Conservation (phyloP, 2,329 filamentous ascomycete genomes). For the Chaetomium globosum region DNA sequence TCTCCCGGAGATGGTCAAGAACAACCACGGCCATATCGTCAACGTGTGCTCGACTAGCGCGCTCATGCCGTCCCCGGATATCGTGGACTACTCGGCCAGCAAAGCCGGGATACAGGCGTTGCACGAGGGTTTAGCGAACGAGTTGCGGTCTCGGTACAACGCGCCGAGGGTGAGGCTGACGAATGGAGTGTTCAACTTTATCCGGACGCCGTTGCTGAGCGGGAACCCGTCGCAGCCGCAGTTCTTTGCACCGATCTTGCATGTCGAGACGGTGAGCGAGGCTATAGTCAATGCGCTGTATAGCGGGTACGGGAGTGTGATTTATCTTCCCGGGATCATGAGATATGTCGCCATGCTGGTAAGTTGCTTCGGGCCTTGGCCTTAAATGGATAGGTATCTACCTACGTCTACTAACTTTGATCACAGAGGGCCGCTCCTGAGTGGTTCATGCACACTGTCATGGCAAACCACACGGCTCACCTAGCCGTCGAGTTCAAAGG, state of each 20-base stretch:
- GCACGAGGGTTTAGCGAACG: slow-evolving; percentile 42
- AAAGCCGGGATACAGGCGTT: slow-evolving; percentile 49
- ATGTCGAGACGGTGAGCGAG: slow-evolving; percentile 42
- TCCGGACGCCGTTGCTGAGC: slow-evolving; percentile 41
- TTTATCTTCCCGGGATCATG: slow-evolving; percentile 41
- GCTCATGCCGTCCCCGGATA: slow-evolving; percentile 54
- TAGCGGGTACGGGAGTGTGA: slow-evolving; percentile 40
- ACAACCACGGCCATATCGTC: slow-evolving; percentile 66
- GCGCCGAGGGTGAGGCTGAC: slow-evolving; percentile 40
- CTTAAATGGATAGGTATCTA: background rate
- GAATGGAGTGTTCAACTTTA: slow-evolving; percentile 41
- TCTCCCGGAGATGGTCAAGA: slow-evolving; percentile 58
- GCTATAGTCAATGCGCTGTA: slow-evolving; percentile 39
- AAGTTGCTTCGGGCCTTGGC: slow-evolving; percentile 16
- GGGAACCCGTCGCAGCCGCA: slow-evolving; percentile 35
- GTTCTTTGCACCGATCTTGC: slow-evolving; percentile 41
- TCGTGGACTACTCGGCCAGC: slow-evolving; percentile 62
- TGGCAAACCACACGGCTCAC: background rate
- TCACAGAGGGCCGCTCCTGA: slow-evolving; percentile 34
- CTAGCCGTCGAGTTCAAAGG: background rate
- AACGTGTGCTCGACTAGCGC: slow-evolving; percentile 63
- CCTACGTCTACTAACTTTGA: background rate
- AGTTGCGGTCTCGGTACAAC: slow-evolving; percentile 39
- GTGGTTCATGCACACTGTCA: slow-evolving; percentile 28
- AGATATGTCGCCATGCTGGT: slow-evolving; percentile 39